phyloP scores from a whole-genome alignment of 2,329 filamentous ascomycete species.

The Ophiognomonia clavigignenti-juglandacearum region DNA sequence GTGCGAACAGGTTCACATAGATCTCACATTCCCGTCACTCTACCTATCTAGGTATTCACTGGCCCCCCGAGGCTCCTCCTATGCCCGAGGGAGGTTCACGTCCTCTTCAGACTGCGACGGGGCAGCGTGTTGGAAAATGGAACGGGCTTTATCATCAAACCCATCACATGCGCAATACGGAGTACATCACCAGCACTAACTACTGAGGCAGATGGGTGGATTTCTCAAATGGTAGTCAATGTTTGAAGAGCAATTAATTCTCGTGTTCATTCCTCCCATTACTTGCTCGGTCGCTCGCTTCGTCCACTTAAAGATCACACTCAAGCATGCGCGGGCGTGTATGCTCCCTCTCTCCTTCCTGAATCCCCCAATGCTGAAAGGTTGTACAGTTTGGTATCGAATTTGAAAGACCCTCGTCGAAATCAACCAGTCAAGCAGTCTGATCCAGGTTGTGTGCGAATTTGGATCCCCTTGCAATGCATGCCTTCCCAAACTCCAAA shows the following conservation, averaged over 20 bases:
- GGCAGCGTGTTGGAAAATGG: too few species aligned
- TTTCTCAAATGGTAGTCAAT: too few species aligned
- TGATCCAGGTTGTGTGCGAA: not conserved
- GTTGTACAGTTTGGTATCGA: slow-evolving; percentile 7
- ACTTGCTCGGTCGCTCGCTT: not conserved
- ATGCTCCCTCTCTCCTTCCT: not conserved
- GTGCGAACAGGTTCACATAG: too few species aligned
- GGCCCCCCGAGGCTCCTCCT: too few species aligned
- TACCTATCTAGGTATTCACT: too few species aligned
- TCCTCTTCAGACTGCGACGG: too few species aligned
- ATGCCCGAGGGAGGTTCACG: too few species aligned
- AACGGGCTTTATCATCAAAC: too few species aligned
- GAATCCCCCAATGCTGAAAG: not conserved
- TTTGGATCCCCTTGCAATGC: not conserved
- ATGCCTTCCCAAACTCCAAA: slow-evolving; percentile 14
- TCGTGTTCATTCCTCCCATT: not conserved
- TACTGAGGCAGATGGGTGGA: not conserved
- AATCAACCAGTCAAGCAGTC: slow-evolving; percentile 1
- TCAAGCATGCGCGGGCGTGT: not conserved
- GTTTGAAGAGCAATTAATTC: not conserved
- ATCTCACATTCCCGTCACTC: too few species aligned
- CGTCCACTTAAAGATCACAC: not conserved
- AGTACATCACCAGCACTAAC: too few species aligned
- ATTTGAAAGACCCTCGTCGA: not conserved
- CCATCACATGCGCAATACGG: too few species aligned